Conservation (phyloP, 208 protist genomes). For the Lotmaria passim region DNA sequence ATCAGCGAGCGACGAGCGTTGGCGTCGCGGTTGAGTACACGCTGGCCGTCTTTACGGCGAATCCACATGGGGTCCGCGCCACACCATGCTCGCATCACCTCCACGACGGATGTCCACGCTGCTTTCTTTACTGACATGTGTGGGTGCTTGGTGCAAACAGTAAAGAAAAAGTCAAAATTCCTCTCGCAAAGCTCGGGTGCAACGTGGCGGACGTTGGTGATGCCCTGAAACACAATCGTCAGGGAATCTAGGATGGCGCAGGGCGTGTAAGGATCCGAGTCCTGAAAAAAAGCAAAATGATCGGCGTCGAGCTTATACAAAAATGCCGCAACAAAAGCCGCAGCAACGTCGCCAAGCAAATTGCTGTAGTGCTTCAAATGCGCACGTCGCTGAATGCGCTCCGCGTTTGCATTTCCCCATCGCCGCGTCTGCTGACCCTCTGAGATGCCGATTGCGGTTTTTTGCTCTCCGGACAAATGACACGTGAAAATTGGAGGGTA, state of each 20-base stretch:
- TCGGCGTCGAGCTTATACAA: slow-evolving; percentile 52
- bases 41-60: slow-evolving; percentile 23
- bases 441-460: slow-evolving; percentile 39
- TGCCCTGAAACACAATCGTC: slow-evolving; percentile 42
- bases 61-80: slow-evolving; percentile 30
- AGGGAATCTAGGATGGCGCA: slow-evolving; percentile 47
- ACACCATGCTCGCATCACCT: slow-evolving; percentile 52
- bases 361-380: slow-evolving; percentile 39
- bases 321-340: slow-evolving; percentile 58
- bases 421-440: slow-evolving; percentile 69
- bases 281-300: slow-evolving; percentile 74
- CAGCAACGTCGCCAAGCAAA: slow-evolving; percentile 47
- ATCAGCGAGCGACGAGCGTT: slow-evolving; percentile 29
- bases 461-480: slow-evolving; percentile 6
- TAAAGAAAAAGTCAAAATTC: slow-evolving; percentile 39
- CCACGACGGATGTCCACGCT: slow-evolving; percentile 34
- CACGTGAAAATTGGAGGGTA: slow-evolving; percentile 72
- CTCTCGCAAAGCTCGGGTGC: slow-evolving; percentile 32
- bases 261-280: slow-evolving; percentile 66
- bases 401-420: slow-evolving; percentile 59
- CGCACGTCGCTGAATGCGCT: slow-evolving; percentile 21
- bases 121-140: slow-evolving; percentile 34
- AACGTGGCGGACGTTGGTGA: slow-evolving; percentile 40
- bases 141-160: slow-evolving; percentile 33
- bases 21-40: slow-evolving; percentile 25